Evolutionary conservation across 108 stramenopile genomes (phyloP), one percentile per base, ranked within the genome.

Genomic region (Seminavis robusta): DNA sequence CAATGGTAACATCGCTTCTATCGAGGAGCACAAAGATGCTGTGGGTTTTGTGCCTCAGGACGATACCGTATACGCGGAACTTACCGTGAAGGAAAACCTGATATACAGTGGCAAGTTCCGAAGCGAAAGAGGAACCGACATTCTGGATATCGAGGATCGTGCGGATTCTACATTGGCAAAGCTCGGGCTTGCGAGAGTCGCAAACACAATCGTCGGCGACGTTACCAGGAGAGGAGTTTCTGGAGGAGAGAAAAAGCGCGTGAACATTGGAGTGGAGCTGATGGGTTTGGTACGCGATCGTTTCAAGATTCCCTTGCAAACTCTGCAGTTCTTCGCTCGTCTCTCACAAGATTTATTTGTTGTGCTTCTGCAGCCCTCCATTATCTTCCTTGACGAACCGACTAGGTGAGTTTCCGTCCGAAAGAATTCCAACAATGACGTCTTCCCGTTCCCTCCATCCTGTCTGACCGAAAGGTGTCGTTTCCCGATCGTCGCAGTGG

Each of bases 11-110:
- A 36, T 63, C 4, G 51, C 61, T 17, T 48, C 36, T 4, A 69
- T 71, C 19, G 65, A 63, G 24, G 37, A 50, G 17, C 42, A 49
- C 34, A 67, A 55, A 37, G 40, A 55, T 45, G 27, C 23, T 9
- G 56, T 76, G 41, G 84, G 74, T 28, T 90, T 77, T 65, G 84
- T 83, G 0, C 77, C 80, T 16, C 88, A 86, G 57, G 75, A 79
- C 39, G 86, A 88, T 51, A 70, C 71, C 32, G 72, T 83, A 37
- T 65, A 74, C 43, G 49, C 73, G 3, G 69, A 85, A 21, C 38
- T 75, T 39, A 88, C 81, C 15, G 86, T 83, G 9, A 45, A 52
- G 16, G 90, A 92, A 63, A 76, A 76, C 33, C 32, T 90, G 2
- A 38, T 73, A 11, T 86, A 65, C 61, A 36, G 50, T 37, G 88